These are phyloP conservation scores for Pythium rishiriense DNA, from an alignment of 352 stramenopile genomes.

Conservation along the genomic window DNA sequence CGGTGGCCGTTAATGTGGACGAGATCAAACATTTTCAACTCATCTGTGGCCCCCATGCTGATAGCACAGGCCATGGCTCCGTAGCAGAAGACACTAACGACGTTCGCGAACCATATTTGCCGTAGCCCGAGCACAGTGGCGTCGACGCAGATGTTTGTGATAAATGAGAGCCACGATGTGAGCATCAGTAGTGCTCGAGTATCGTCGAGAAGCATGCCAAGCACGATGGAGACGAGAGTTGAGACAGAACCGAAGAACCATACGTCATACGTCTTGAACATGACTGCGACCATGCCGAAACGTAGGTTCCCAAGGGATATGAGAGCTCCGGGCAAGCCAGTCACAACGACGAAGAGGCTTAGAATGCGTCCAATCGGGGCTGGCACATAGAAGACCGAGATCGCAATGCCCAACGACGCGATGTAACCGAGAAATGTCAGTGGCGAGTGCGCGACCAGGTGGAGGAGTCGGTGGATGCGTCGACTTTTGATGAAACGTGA, in stretches of 20 bases:
- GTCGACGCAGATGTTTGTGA: slow-evolving; percentile 24
- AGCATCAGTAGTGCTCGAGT: background rate
- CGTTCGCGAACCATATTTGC: slow-evolving; percentile 14
- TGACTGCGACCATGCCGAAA: slow-evolving; percentile 16
- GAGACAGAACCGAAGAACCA: slow-evolving; percentile 23
- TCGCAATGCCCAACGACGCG: background rate
- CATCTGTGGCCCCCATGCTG: background rate
- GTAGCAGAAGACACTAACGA: background rate
- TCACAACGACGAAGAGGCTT: background rate
- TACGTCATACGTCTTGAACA: slow-evolving; percentile 22
- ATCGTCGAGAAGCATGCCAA: slow-evolving; percentile 17
- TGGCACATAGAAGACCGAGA: background rate
- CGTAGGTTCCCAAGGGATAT: slow-evolving; percentile 12
- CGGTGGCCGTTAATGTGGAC: slow-evolving; percentile 14
- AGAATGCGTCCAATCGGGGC: background rate
- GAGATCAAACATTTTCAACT: slow-evolving; percentile 14
- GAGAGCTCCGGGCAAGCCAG: slow-evolving; percentile 1
- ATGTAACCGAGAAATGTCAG: slow-evolving; percentile 10
- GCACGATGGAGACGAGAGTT: slow-evolving; percentile 6
- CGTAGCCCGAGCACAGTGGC: slow-evolving; percentile 14
- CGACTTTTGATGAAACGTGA: background rate
- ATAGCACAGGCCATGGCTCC: slow-evolving; percentile 2
- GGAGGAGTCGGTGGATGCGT: background rate
- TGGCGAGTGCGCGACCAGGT: background rate
- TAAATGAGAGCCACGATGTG: slow-evolving; percentile 1